Evolutionary conservation across 2,329 filamentous ascomycete species (phyloP), one percentile per base, ranked within the genome.

Genomic region (Endoconidiophora polonica): DNA sequence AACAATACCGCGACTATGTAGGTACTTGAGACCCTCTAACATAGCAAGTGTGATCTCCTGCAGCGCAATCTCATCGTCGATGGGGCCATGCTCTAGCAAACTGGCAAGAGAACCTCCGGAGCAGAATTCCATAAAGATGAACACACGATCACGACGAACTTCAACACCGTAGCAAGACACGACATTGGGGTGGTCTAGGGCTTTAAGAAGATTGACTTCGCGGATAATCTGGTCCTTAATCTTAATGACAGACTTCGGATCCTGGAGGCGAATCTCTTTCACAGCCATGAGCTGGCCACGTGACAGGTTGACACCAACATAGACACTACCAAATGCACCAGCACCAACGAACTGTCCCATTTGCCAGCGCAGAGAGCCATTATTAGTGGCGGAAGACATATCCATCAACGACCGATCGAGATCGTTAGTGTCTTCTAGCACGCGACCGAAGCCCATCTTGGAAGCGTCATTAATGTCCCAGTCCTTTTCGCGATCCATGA

Each of bases 71-170:
- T 98, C 91, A 61, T 96, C 93, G 67, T 95, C 91, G 55, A 98
- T 95, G 39, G 91, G 83, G 10, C 91, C 91, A 60, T 98, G 90
- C 63, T 98, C 91, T 40, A 98, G 71, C 48, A 98, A 69, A 46
- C 77, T 83, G 40, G 91, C 88, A 45, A 98, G 72, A 14, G 90
- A 96, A 18, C 91, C 91, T 47, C 91, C 90, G 3, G 87, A 93
- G 64, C 91, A 98, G 65, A 94, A 96, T 65, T 98, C 91, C 91
- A 98, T 98, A 63, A 98, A 98, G 57, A 98, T 95, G 65, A 96
- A 98, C n/a, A 98, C 91, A 61, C 94, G 91, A 70, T 98, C 91
- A 55, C 91, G 79, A 65, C 98, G 91, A 2, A 95, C 91, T 64
- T 98, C 91, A 59, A 98, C 96, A 52, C 91, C 91, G 61, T 91